Percentiles rank a stretch among this genome's conserved stretches.
These are phyloP conservation scores for Rhynchospora tenuis DNA, from an alignment of 176 grass and related monocot species.

Conservation along the genomic window DNA sequence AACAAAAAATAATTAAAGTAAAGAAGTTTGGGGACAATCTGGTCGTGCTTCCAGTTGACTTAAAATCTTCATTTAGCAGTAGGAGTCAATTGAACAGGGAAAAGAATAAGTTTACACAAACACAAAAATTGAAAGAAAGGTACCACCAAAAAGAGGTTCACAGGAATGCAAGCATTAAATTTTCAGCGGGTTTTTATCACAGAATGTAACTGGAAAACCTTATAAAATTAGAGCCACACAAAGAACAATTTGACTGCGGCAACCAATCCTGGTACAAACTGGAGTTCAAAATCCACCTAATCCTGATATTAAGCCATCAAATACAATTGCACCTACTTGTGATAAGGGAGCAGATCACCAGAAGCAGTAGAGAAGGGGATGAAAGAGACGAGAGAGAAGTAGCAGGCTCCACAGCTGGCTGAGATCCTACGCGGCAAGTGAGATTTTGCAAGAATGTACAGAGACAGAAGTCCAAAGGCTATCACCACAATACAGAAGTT, in stretches of 20 bases:
- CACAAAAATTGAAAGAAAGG: background rate
- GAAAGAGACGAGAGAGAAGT: background rate
- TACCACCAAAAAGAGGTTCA: background rate
- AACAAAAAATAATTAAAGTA: background rate
- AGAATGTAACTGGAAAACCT: background rate
- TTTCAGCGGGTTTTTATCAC: background rate
- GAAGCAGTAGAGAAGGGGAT: background rate
- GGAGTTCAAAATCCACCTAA: background rate
- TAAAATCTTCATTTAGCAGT: background rate
- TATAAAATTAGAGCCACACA: background rate
- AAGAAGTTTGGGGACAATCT: background rate
- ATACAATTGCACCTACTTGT: slow-evolving; percentile 1
- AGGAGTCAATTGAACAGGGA: background rate
- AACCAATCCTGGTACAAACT: background rate
- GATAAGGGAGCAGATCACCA: background rate
- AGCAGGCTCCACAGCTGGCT: background rate
- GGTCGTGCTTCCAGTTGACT: background rate
- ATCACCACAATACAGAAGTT: background rate
- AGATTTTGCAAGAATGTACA: background rate
- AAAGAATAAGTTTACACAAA: background rate
- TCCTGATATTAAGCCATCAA: background rate
- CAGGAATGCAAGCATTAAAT: background rate
- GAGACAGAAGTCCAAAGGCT: background rate
- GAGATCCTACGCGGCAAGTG: background rate
- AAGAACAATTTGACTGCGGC: background rate